These are phyloP conservation scores for Mariannaea elegans DNA, from an alignment of 2,329 filamentous ascomycete genomes.

Conservation along the genomic window DNA sequence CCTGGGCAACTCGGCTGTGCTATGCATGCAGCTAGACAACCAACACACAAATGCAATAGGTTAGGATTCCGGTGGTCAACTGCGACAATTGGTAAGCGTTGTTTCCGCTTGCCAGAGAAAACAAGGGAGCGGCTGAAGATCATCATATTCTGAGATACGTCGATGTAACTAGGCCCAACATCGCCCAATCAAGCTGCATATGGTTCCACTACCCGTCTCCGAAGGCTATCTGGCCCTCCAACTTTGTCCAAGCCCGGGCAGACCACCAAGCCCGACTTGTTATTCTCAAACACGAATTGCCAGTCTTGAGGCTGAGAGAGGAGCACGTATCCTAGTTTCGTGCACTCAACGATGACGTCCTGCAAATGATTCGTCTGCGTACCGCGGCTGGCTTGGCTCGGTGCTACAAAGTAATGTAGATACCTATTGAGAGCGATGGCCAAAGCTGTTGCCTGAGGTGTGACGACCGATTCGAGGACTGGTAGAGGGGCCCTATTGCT, in stretches of 20 bases:
- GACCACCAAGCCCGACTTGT: conserved; percentile 27
- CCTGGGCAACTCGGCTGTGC: too few species aligned
- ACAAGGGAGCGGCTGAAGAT: background rate
- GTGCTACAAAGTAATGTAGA: conserved; percentile 44
- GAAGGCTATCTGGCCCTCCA: conserved; percentile 32
- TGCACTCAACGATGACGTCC: conserved; percentile 50
- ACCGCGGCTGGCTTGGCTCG: conserved; percentile 36
- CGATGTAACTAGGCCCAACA: background rate
- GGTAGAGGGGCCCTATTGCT: conserved; percentile 48
- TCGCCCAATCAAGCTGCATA: background rate
- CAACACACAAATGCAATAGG: too few species aligned
- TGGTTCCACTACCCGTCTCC: conserved; percentile 35
- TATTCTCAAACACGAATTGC: conserved; percentile 39
- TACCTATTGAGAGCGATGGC: conserved; percentile 46
- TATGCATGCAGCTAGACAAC: too few species aligned
- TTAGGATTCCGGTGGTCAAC: too few species aligned
- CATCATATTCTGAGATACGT: background rate
- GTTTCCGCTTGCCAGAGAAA: too few species aligned
- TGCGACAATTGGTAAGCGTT: too few species aligned
- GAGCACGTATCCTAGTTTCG: conserved; percentile 52
- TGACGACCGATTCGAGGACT: conserved; percentile 39
- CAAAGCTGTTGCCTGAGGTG: conserved; percentile 44
- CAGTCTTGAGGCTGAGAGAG: conserved; percentile 55
- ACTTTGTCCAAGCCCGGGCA: conserved; percentile 45
- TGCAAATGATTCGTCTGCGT: conserved; percentile 51